A percentile compares a stretch with the other conserved stretches of the same genome.
Evolutionary conservation across 495 filamentous ascomycete species (phyloP).

Genomic region (Penicillium simplicissimum): DNA sequence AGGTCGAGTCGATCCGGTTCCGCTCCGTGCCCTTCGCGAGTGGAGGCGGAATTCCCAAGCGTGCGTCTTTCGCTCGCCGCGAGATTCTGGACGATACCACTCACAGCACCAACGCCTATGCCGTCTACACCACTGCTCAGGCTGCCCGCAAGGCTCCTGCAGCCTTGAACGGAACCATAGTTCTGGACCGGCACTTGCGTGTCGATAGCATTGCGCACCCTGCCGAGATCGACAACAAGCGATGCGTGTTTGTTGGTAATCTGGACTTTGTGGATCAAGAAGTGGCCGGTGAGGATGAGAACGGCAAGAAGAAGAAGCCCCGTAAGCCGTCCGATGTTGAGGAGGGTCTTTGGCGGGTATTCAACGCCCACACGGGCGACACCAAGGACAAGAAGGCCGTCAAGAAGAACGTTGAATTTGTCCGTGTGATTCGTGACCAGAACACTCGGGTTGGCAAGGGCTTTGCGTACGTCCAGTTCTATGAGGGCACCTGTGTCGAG

Average conservation of each 20-base stretch:
- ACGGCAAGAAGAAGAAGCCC: conserved; percentile 60
- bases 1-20: conserved; percentile 87
- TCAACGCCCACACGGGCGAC: conserved; percentile 53
- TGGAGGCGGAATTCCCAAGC: conserved; percentile 75
- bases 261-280: conserved; percentile 93
- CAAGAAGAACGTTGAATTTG: conserved; percentile 84
- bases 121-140: conserved; percentile 71
- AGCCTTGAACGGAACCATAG: conserved; percentile 76
- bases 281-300: conserved; percentile 55
- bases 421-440: conserved; percentile 87
- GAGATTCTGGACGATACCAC: conserved; percentile 84
- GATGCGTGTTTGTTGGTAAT: conserved; percentile 96
- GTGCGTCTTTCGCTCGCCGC: conserved; percentile 82
- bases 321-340: conserved; percentile 84
- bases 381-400: conserved; percentile 42
- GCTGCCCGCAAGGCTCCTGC: conserved; percentile 75
- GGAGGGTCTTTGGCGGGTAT: conserved; percentile 91
- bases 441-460: conserved; percentile 94
- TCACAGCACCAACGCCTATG: conserved; percentile 92
- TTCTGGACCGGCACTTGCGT: conserved; percentile 85
- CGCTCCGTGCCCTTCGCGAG: conserved; percentile 80
- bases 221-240: conserved; percentile 72
- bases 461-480: conserved; percentile 96
- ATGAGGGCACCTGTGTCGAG: conserved; percentile 86
- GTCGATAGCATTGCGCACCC: conserved; percentile 92